Conservation (phyloP, 2,329 filamentous ascomycete genomes). For the Aspergillus sp. region DNA sequence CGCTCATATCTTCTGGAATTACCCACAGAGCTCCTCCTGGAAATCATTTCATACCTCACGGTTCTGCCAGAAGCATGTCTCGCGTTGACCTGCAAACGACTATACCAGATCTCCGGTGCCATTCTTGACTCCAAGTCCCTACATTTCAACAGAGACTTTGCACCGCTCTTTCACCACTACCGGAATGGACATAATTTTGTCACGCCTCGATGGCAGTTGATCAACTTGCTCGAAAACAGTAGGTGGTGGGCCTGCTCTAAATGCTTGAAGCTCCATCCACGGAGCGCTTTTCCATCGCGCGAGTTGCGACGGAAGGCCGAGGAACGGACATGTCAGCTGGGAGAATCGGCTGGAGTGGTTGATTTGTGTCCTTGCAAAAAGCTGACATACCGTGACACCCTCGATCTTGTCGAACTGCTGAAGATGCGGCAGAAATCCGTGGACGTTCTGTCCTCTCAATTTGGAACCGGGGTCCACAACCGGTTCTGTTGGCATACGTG, state of each 20-base stretch:
- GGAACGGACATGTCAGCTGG: slow-evolving; percentile 32
- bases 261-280: slow-evolving; percentile 41
- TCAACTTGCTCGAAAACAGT: slow-evolving; percentile 35
- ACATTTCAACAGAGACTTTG: slow-evolving; percentile 39
- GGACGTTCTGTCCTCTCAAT: slow-evolving; percentile 24
- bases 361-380: slow-evolving; percentile 42
- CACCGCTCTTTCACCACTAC: slow-evolving; percentile 40
- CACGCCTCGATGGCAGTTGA: slow-evolving; percentile 36
- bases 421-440: slow-evolving; percentile 28
- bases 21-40: slow-evolving; percentile 37
- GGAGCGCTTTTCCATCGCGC: slow-evolving; percentile 29
- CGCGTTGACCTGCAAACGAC: slow-evolving; percentile 39
- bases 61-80: slow-evolving; percentile 35
- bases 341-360: slow-evolving; percentile 35
- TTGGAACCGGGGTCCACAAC: slow-evolving; percentile 27
- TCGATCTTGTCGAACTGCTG: slow-evolving; percentile 34
- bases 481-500: slow-evolving; percentile 41
- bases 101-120: slow-evolving; percentile 32
- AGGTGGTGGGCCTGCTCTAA: slow-evolving; percentile 37
- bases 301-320: slow-evolving; percentile 35
- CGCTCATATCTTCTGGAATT: slow-evolving; percentile 37
- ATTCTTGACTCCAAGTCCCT: slow-evolving; percentile 32
- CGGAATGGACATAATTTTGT: slow-evolving; percentile 36
- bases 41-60: slow-evolving; percentile 36
- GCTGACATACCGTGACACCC: slow-evolving; percentile 38